Base-by-base conservation (phyloP, 495 filamentous ascomycete genomes). In the Neurospora sp. region DNA sequence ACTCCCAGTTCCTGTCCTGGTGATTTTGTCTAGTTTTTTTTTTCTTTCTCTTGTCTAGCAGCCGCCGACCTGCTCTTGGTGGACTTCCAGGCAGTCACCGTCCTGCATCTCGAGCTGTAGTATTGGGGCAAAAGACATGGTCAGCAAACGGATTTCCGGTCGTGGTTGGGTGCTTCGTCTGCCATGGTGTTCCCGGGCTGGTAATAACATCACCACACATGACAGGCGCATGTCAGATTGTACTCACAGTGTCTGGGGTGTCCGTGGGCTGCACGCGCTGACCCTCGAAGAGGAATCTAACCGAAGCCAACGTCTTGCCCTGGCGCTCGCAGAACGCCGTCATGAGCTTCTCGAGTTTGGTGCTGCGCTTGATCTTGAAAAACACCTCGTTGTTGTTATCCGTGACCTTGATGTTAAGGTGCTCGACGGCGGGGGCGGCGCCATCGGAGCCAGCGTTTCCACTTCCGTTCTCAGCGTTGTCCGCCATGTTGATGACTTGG, bases 351-450 rank as follows among this genome's bases (percentile, higher is more conserved):
- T 96, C 95, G 39, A 99, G 89, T 78, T 92, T 91, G 1, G 96
- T 99, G 6, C 92, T 94, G 6, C 95, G 92, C 89, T 99, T 99
- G 83, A 99, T 99, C 87, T 99, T 99, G 87, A 99, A 99, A 83
- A 99, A 99, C 75, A 99, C 96, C 77, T 99, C 96, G 78, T 99
- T 99, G 85, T 99, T 97, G 84, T 97, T 97, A 76, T 99, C 96
- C 0, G 96, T 98, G n/a, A 99, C 96, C 80, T 99, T 99, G 87
- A 99, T 98, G 82, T 99, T 99, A 9, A 99, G 86, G 81, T 99
- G 96, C 82, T 98, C 96, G 42, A 81, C 83, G 35, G 87, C 83
- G 59, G 74, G 77, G 12, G 77, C 75, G 59, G 76, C 74, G 40
- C 74, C 76, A 40, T 78, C 79, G 71, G 74, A 77, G 48, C 83